These are phyloP conservation scores for Conringia planisiliqua DNA, from an alignment of 345 rosid genomes.

Conservation along the genomic window DNA sequence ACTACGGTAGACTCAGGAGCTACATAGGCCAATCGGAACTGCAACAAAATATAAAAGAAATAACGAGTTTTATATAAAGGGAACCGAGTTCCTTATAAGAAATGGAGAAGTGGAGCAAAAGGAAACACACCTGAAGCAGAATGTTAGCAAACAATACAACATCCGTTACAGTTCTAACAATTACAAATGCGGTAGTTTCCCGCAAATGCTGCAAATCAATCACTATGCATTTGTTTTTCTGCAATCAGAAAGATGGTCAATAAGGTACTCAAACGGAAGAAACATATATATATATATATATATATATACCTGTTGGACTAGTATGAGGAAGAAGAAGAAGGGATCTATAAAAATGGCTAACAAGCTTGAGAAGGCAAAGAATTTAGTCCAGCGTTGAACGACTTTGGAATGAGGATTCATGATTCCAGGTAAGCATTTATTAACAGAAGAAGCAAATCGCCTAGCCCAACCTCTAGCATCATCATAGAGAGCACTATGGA, in stretches of 20 bases:
- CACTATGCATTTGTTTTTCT: conserved; percentile 55
- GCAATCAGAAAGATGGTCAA: conserved; percentile 10
- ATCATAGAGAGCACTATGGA: background rate
- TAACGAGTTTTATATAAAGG: background rate
- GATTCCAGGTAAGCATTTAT: background rate
- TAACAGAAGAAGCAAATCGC: background rate
- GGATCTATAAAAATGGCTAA: background rate
- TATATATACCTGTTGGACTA: conserved; percentile 26
- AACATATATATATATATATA: conserved; percentile 18
- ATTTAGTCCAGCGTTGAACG: background rate
- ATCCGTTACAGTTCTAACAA: conserved; percentile 58
- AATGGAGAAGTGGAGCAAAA: background rate
- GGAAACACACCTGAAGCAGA: conserved; percentile 64
- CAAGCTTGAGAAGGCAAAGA: background rate
- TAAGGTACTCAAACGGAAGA: background rate
- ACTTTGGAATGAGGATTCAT: background rate
- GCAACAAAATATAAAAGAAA: conserved; percentile 4
- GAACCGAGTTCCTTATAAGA: background rate
- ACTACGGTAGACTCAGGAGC: background rate
- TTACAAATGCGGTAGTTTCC: conserved; percentile 41
- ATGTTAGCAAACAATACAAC: conserved; percentile 57
- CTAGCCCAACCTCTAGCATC: background rate
- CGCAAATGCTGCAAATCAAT: conserved; percentile 42
- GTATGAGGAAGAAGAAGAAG: background rate
- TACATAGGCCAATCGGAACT: conserved; percentile 53